phyloP scores from a whole-genome alignment of 148 eudicot genomes.

The Cornus controversa region DNA sequence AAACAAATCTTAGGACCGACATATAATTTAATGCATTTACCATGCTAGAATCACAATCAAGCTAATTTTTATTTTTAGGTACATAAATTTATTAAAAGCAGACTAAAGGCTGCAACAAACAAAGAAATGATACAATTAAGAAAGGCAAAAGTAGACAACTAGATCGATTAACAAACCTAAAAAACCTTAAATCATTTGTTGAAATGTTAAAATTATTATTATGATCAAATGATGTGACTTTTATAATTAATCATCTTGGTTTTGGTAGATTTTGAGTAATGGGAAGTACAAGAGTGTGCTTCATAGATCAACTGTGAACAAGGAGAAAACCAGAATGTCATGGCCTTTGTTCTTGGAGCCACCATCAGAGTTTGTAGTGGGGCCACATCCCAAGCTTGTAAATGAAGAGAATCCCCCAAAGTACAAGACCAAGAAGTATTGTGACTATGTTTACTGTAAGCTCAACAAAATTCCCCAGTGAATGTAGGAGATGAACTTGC shows the following conservation, averaged over 20 bases:
- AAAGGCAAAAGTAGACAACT: too few relatives aligned
- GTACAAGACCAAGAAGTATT: constrained; percentile 35
- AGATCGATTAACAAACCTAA: too few relatives aligned
- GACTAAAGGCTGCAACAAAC: too few relatives aligned
- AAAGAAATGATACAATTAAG: too few relatives aligned
- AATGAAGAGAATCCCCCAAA: constrained; percentile 32
- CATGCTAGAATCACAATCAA: too few relatives aligned
- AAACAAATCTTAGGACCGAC: too few relatives aligned
- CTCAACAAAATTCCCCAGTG: constrained; percentile 38
- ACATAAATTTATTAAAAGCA: too few relatives aligned
- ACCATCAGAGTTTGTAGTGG: constrained; percentile 28
- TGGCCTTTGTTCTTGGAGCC: constrained; percentile 55
- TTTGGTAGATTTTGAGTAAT: constrained; percentile 45
- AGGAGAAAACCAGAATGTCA: constrained; percentile 45
- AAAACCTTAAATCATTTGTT: too few relatives aligned
- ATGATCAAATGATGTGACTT: too few relatives aligned
- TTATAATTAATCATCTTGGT: neutral
- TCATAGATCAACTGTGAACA: constrained; percentile 50
- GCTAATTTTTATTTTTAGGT: too few relatives aligned
- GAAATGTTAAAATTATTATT: too few relatives aligned
- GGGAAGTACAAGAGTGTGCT: constrained; percentile 53
- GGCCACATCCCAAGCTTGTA: constrained; percentile 38
- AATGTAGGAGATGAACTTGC: neutral
- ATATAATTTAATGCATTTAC: too few relatives aligned
- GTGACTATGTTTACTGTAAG: constrained; percentile 36